Conservation (phyloP, 306 rosid genomes). For the Trifolium repens region DNA sequence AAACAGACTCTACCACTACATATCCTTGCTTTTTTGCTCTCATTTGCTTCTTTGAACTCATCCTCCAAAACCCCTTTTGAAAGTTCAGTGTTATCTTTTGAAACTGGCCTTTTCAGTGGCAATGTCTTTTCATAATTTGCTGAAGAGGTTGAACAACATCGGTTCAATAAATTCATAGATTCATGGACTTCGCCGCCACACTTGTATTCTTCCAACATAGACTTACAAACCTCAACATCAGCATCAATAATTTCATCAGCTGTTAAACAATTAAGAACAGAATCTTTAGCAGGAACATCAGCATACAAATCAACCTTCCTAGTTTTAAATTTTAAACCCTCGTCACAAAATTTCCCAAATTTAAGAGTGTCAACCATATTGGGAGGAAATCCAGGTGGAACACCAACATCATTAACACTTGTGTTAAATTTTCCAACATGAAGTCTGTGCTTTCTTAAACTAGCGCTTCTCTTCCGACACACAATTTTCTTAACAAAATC, state of each 20-base stretch:
- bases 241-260: not conserved
- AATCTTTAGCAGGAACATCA: not conserved
- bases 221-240: not conserved
- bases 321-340: not conserved
- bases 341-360: too few relatives aligned
- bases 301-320: not conserved
- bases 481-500: conserved; percentile 20
- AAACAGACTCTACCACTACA: not conserved
- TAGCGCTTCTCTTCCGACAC: conserved; percentile 23
- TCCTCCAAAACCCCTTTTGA: not conserved
- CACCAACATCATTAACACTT: too few relatives aligned
- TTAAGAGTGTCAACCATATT: too few relatives aligned
- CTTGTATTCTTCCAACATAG: too few relatives aligned
- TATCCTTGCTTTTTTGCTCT: not conserved
- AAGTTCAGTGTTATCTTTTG: not conserved
- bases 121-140: not conserved
- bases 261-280: not conserved
- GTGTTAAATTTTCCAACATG: too few relatives aligned
- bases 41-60: not conserved
- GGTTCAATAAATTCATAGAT: too few relatives aligned
- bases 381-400: too few relatives aligned
- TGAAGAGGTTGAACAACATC: not conserved
- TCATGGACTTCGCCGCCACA: too few relatives aligned
- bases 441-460: not conserved
- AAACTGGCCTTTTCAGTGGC: not conserved